These are phyloP conservation scores for Blastocystis sp. DNA, from an alignment of 352 stramenopile genomes.

Conservation along the genomic window DNA sequence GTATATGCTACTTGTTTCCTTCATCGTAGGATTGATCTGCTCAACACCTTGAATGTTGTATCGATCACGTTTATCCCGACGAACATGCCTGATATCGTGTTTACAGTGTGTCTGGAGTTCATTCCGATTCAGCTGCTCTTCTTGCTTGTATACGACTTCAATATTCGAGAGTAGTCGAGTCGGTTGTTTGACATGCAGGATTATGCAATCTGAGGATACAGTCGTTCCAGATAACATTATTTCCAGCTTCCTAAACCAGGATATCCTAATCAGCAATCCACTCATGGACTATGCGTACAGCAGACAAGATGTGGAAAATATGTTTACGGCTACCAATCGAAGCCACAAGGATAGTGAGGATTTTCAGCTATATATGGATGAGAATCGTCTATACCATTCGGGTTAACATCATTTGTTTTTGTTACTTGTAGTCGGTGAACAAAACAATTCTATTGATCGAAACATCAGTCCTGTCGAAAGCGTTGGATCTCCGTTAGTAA, in stretches of 20 bases:
- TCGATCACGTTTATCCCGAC: not conserved
- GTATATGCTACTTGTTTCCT: not conserved
- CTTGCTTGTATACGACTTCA: constrained; percentile 36
- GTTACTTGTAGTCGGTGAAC: not conserved
- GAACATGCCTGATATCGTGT: not conserved
- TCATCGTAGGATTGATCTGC: not conserved
- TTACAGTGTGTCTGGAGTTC: not conserved
- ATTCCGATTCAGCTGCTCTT: constrained; percentile 27
- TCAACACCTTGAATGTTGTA: not conserved
- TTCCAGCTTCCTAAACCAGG: not conserved
- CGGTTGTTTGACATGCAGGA: not conserved
- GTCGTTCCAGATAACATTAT: not conserved
- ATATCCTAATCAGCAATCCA: constrained; percentile 23
- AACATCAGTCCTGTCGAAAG: constrained; percentile 23
- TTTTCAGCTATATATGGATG: not conserved
- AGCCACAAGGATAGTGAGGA: constrained; percentile 52
- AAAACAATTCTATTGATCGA: not conserved
- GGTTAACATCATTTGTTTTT: not conserved
- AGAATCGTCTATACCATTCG: not conserved
- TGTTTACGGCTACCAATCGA: not conserved
- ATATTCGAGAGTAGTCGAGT: not conserved
- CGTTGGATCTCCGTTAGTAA: not conserved
- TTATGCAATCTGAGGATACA: not conserved
- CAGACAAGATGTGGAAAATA: constrained; percentile 32
- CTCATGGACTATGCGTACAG: constrained; percentile 12